Evolutionary conservation across 2,329 filamentous ascomycete species (phyloP), one percentile per base, ranked within the genome.

Genomic region (Pezicula neosporulosa): DNA sequence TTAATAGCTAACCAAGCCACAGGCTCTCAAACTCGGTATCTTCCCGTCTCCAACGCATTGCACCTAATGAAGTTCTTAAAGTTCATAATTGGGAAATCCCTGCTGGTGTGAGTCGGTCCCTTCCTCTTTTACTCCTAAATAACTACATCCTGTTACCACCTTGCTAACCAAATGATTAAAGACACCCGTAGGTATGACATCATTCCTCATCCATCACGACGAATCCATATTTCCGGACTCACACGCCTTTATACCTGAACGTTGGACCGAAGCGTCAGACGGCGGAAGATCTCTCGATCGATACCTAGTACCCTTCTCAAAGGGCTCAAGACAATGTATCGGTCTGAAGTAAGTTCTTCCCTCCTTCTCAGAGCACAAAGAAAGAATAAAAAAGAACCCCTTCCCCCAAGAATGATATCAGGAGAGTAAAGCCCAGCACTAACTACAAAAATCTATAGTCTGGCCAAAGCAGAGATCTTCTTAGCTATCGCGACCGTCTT

Each of bases 291-390:
- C 39, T 9, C 50, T 73, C 1, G 68, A 73, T 30, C 65, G 63
- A 19, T 67, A 63, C 41, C 66, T 75, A 48, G 61, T 74, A n/a
- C 46, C 70, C 0, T 77, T 76, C 54, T 70, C 68, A 6, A 72
- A 67, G 42, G 74, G 72, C 1, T 63, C 65, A 6, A 60, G 73
- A 4, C 62, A 62, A 8, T 76, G 74, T 50, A 61, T 76, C 5
- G 73, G 74, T 3, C 54, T 61, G 5, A 58, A 53, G 47, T 49
- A 13, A 13, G 24, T 35, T 18, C n/a, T 37, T n/a, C 15, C 15
- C 5, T 8, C 8, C 18, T n/a, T 21, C 2, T 12, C 12, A 4
- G 15, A n/a, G n/a, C n/a, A n/a, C n/a, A n/a, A n/a, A 21, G 21
- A 27, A 21, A 18, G 41, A 43, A 43, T 27, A n/a, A n/a, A n/a